Evolutionary conservation across 208 protist genomes (phyloP).

Genomic region (Vickermania ingenoplastis): DNA sequence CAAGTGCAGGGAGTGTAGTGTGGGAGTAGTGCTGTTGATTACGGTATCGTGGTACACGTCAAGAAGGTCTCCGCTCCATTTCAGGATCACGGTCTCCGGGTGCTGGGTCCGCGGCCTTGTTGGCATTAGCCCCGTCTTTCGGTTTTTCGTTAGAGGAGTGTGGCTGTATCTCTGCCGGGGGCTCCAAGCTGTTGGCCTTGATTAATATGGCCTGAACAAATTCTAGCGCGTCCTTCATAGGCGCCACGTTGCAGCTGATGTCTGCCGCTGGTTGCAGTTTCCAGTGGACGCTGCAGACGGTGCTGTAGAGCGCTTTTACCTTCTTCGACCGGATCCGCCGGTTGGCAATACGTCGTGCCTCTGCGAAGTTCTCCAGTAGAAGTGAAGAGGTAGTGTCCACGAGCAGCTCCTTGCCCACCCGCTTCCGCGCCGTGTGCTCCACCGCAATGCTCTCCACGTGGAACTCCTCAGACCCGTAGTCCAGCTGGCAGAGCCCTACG

Average conservation of each 20-base stretch:
- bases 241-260: constrained; percentile 64
- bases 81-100: too few relatives aligned
- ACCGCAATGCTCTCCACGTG: constrained; percentile 83
- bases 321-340: constrained; percentile 32
- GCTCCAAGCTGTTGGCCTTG: constrained; percentile 33
- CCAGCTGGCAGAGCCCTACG: constrained; percentile 45
- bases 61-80: too few relatives aligned
- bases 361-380: constrained; percentile 83
- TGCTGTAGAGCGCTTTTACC: constrained; percentile 69
- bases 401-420: constrained; percentile 56
- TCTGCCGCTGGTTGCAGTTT: constrained; percentile 51
- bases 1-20: too few relatives aligned
- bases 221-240: constrained; percentile 63
- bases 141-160: too few relatives aligned
- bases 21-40: too few relatives aligned
- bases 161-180: too few relatives aligned
- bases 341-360: constrained; percentile 56
- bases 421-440: constrained; percentile 66
- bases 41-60: too few relatives aligned
- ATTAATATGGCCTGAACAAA: constrained; percentile 73
- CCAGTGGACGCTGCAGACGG: constrained; percentile 72
- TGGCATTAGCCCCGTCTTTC: too few relatives aligned
- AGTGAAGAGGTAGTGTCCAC: constrained; percentile 79
- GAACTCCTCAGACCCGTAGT: constrained; percentile 70
- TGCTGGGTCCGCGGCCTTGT: too few relatives aligned